phyloP scores from a whole-genome alignment of 768 basidiomycete genomes.

The Mycena galopus region DNA sequence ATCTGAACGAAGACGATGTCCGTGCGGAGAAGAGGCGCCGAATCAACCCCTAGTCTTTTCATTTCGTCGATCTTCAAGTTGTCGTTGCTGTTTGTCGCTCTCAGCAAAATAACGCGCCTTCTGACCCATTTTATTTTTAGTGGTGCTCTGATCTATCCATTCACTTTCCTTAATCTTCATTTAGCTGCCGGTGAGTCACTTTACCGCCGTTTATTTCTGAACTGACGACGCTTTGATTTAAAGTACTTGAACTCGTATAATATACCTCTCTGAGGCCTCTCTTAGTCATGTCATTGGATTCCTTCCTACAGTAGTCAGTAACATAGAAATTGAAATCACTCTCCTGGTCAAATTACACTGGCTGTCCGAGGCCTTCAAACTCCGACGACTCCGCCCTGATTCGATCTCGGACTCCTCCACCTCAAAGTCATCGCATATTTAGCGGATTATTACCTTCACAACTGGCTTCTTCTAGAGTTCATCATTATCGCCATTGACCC shows the following conservation, averaged over 20 bases:
- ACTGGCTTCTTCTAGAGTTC: no score
- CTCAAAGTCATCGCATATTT: no score
- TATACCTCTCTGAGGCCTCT: no score
- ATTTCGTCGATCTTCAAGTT: not conserved
- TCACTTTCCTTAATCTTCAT: not conserved
- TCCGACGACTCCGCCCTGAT: no score
- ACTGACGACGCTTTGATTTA: not conserved
- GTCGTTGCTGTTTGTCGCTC: not conserved
- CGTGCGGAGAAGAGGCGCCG: slow-evolving; percentile 8
- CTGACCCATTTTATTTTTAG: not conserved
- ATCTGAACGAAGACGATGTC: not conserved
- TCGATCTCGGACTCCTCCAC: no score
- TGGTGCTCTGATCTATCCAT: not conserved
- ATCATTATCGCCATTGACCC: no score
- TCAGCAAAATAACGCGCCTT: no score
- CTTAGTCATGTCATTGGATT: not conserved
- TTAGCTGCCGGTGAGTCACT: not conserved
- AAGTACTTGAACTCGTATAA: not conserved
- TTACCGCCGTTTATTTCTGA: not conserved
- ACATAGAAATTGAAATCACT: no score
- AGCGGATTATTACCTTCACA: no score
- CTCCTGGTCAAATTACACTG: no score
- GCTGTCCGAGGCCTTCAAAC: no score
- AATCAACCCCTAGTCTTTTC: not conserved
- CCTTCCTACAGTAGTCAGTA: not conserved